Base-by-base conservation (phyloP, 2,329 filamentous ascomycete genomes). In the Drechslerella stenobrocha region DNA sequence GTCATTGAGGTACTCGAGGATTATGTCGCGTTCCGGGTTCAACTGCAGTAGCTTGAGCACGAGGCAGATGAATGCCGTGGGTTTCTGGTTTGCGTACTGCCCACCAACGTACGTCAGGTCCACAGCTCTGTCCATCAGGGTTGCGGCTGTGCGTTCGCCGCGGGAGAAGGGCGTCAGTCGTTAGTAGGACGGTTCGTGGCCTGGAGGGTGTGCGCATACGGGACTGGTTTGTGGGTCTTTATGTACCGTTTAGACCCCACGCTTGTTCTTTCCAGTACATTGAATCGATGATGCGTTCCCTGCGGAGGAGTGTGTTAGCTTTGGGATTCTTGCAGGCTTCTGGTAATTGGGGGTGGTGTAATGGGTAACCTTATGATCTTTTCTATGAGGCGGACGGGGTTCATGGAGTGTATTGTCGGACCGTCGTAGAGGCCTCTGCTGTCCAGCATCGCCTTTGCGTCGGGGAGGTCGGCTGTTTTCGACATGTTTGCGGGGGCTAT, bases 231-330 rank as follows among this genome's bases (percentile, higher is more conserved):
- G 23, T 48, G 20, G 22, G 26, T 26, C 42, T 9, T 59, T 59
- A 80, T 34, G 56, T 63, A 73, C 71, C 85, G 79, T 97, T 98
- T 71, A 98, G 82, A 40, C 88, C 93, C 78, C 97, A 98, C 76
- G 93, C 96, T 79, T 96, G 91, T 78, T 97, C 93, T 77, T 96
- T 96, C 88, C 90, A 98, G 80, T 96, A 98, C 79, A 96, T 95
- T 53, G 86, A 89, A 75, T 96, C 90, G 72, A 91, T 85, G 77
- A 98, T 96, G 75, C 93, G 90, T 78, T 98, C 93, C 44, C 72
- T 69, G 34, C 23, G 23, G 13, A 32, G 20, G 13, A 13, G 28
- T 18, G 15, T 13, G 34, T 65, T 52, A 69, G 57, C 18, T 22
- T 20, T 30, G 40, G 15, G 34, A 22, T n/a, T n/a, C n/a, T n/a